Base-by-base conservation (phyloP, 257 asterid genomes). In the Rehmannia glutinosa region DNA sequence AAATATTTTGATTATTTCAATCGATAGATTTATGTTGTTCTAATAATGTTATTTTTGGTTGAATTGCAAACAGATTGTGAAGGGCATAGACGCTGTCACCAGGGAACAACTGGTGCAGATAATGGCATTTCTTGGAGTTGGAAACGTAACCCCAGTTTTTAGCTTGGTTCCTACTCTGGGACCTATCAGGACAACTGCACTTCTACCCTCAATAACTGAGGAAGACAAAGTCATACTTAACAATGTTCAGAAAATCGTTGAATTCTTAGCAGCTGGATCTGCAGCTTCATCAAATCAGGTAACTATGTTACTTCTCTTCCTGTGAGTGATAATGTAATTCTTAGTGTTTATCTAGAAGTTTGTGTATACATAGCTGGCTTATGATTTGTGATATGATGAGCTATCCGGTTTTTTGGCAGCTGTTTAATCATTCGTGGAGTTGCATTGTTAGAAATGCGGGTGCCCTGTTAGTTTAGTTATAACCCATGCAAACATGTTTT, bases 21-120 rank as follows among this genome's bases (percentile, higher is more conserved):
- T 30, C 17, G 9, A 52, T 20, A 60, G 32, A 63, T 42, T 32
- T 63, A 20, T n/a, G 47, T 32, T 39, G 51, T 70, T 69, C 59
- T 16, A 58, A 36, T 68, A 51, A 57, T 62, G 57, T 61, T 61
- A 17, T 43, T 65, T 71, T 62, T 15, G 62, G 24, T 41, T 41
- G 71, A 46, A 35, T 55, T 72, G 13, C 50, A 56, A 67, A 78
- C 90, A 94, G 99, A 81, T 91, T 60, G 99, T 94, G 75, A 94
- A 94, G 86, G 97, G 96, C n/a, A 91, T 94, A 46, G 99, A 94
- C 64, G 99, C 99, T 43, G 64, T 91, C 55, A 70, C 97, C 25
- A 94, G 99, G 84, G 95, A 94, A 72, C 99, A 91, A 76, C 77
- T 94, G 70, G 90, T 88, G 73, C 97, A 84, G 73, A 77, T 87